Evolutionary conservation across 768 basidiomycete species (phyloP), one percentile per base, ranked within the genome.

Genomic region (Leccinum boreale): DNA sequence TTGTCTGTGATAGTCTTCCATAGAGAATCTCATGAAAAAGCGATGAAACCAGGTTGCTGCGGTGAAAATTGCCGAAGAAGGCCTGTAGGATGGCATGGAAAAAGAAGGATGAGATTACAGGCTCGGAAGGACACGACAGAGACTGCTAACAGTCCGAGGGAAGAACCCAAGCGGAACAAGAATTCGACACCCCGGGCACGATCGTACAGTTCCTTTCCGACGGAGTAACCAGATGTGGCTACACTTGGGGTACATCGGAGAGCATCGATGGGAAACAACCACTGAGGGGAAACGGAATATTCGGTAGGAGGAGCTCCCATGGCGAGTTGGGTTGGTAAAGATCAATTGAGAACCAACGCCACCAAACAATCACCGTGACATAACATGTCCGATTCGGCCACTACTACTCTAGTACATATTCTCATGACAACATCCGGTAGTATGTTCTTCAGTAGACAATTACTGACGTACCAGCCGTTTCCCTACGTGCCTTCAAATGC

Each of bases 1-100:
- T 61, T 73, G 89, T 91, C 78, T 90, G 88, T 89, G 87, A 65
- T 89, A 88, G 66, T 92, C 89, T 65, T 88, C 85, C 82, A 91
- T 83, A 26, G 90, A 84, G 69, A 83, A 86, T 58, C 92, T 81
- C 91, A 94, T 92, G 71, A 90, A 94, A 72, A 94, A 94, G 12
- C 92, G 81, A 71, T 94, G 92, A 63, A 93, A 92, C 89, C 92
- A 94, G 6, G 88, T 90, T 24, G 91, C 90, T 24, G 92, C 90
- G 24, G 92, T 91, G 65, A 88, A 88, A 77, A 92, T 83, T 14
- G 91, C 90, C 15, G 90, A 86, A 21, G 86, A 85, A 26, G 89
- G 88, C 50, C 92, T 94, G 68, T 56, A 48, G 31, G 65, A 45
- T 58, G 33, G 55, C 59, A 66, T 24, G 52, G 28, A 28, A 53